Percentiles rank a stretch among this genome's conserved stretches.
Conservation (phyloP, 2,329 filamentous ascomycete species). For the Sodiomyces alkalinus region DNA sequence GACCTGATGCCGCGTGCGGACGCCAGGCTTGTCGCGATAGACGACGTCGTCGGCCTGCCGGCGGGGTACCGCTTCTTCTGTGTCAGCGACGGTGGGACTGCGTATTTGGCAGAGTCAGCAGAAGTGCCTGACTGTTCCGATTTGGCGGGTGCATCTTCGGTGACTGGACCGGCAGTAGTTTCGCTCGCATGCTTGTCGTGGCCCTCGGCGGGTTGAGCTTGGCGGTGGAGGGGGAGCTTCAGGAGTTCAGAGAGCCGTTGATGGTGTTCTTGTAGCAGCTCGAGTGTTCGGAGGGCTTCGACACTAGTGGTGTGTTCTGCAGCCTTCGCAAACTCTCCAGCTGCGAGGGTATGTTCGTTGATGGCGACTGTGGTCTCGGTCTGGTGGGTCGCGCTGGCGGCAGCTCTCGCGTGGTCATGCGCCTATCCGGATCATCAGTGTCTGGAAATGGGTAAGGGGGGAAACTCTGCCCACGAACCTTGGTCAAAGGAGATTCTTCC, state of each 20-base stretch:
- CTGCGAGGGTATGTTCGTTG: slow-evolving; percentile 76
- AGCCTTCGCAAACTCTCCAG: slow-evolving; percentile 75
- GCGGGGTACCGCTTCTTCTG: slow-evolving; percentile 32
- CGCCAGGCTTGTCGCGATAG: slow-evolving; percentile 77
- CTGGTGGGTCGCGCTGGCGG: slow-evolving; percentile 60
- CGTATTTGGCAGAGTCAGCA: slow-evolving; percentile 10
- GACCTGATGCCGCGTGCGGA: slow-evolving; percentile 67
- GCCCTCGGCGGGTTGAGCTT: slow-evolving; percentile 19
- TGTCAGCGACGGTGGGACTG: slow-evolving; percentile 14
- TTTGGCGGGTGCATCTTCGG: slow-evolving; percentile 4
- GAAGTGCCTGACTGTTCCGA: slow-evolving; percentile 9
- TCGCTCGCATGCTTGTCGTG: slow-evolving; percentile 20
- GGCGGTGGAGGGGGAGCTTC: slow-evolving; percentile 47
- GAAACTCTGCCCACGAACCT: slow-evolving; percentile 41
- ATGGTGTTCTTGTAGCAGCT: slow-evolving; percentile 79
- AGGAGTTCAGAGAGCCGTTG: slow-evolving; percentile 69
- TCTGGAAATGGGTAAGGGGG: slow-evolving; percentile 8
- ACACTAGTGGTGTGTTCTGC: slow-evolving; percentile 52
- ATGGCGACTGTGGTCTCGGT: slow-evolving; percentile 67
- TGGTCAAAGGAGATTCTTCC: slow-evolving; percentile 54
- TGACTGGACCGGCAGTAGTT: slow-evolving; percentile 8
- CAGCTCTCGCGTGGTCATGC: slow-evolving; percentile 77
- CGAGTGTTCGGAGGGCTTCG: slow-evolving; percentile 70
- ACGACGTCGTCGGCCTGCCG: slow-evolving; percentile 58
- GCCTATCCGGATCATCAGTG: slow-evolving; percentile 34